A percentile compares a stretch with the other conserved stretches of the same genome.
Evolutionary conservation across 192 early-diverging fungal species (phyloP).

Genomic region (Rhizoclosmatium globosum): DNA sequence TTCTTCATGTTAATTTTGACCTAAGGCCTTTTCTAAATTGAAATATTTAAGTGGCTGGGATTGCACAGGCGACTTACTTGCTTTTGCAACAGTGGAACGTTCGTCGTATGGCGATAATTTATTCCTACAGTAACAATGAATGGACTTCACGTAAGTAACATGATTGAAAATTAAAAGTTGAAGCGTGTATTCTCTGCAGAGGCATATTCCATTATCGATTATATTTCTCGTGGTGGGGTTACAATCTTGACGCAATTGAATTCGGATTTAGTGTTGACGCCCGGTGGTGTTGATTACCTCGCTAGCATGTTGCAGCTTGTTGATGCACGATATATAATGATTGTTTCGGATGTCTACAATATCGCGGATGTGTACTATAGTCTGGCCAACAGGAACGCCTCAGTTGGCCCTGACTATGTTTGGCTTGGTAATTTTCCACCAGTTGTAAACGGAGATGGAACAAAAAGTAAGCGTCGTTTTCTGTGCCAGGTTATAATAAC

Average conservation of each 20-base stretch:
- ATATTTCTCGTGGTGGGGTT: not conserved
- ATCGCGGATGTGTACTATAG: not conserved
- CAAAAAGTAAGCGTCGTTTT: not conserved
- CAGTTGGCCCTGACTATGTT: not conserved
- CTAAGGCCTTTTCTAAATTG: not conserved
- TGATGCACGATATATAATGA: not conserved
- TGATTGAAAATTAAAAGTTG: not conserved
- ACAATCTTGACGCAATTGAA: not conserved
- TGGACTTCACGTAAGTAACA: not conserved
- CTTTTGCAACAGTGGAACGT: not conserved
- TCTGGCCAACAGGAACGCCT: not conserved
- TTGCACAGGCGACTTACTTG: not conserved
- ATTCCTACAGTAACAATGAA: not conserved
- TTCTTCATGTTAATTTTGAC: not conserved
- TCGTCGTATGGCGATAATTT: not conserved
- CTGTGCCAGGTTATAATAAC: not conserved
- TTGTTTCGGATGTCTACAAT: not conserved
- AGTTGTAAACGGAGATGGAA: not conserved
- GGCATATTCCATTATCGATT: not conserved
- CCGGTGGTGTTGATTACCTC: not conserved
- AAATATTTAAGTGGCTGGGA: not conserved
- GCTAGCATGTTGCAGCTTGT: not conserved
- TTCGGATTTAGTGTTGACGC: not conserved
- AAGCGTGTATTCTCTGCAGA: not conserved
- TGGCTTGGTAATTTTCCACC: not conserved